Evolutionary conservation across 2,329 filamentous ascomycete genomes (phyloP).

Genomic region (Verticillium klebahnii): DNA sequence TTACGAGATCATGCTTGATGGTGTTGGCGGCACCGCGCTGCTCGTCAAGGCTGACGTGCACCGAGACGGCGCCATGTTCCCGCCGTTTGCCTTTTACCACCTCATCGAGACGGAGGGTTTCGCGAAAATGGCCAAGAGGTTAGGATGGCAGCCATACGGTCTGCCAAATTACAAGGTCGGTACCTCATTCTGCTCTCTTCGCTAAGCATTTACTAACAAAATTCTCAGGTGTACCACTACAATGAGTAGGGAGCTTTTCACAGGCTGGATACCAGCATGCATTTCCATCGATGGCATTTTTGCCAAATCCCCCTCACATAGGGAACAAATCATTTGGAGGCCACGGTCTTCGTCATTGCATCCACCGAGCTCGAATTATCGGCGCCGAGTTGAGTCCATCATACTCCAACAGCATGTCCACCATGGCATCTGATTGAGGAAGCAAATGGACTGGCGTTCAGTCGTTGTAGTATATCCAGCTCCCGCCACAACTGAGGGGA

Average conservation of each 20-base stretch:
- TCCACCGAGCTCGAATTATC: not conserved
- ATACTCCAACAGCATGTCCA: not conserved
- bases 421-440: not conserved
- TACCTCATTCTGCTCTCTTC: not conserved
- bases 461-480: constrained; percentile 4
- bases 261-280: not conserved
- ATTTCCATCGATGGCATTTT: not conserved
- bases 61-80: constrained; percentile 97
- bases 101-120: constrained; percentile 98
- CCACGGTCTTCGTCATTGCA: not conserved
- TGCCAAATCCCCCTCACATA: not conserved
- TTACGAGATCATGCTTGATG: constrained; percentile 73
- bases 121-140: constrained; percentile 87
- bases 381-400: not conserved
- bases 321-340: not conserved
- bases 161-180: constrained; percentile 92
- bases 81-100: constrained; percentile 92
- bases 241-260: constrained; percentile 59
- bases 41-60: constrained; percentile 97
- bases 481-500: not conserved
- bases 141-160: constrained; percentile 84
- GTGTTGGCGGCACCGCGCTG: constrained; percentile 87
- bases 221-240: constrained; percentile 76
- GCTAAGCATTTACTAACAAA: not conserved
- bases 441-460: not conserved